A percentile compares a stretch with the other conserved stretches of the same genome.
phyloP scores from a whole-genome alignment of 495 filamentous ascomycete genomes.

The Penicillium turbatum region DNA sequence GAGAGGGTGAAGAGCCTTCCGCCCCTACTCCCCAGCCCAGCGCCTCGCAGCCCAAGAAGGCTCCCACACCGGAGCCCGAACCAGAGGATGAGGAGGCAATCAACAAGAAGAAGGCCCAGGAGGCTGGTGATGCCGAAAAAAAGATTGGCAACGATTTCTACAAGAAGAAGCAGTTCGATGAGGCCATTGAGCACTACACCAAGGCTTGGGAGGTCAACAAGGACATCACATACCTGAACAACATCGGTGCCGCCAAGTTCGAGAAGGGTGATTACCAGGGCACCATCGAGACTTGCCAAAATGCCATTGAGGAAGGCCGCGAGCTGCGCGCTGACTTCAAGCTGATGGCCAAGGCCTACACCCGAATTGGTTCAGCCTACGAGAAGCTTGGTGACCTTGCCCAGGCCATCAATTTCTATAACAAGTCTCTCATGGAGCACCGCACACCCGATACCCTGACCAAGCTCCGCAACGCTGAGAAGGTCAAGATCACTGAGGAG shows the following conservation, averaged over 20 bases:
- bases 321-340: constrained; percentile 91
- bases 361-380: constrained; percentile 83
- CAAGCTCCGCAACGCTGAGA: constrained; percentile 92
- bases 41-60: constrained; percentile 49
- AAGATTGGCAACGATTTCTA: constrained; percentile 89
- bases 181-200: constrained; percentile 89
- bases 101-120: constrained; percentile 84
- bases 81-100: constrained; percentile 73
- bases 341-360: constrained; percentile 89
- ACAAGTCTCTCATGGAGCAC: constrained; percentile 92
- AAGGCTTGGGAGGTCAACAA: constrained; percentile 94
- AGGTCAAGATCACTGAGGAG: constrained; percentile 72
- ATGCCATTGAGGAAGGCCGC: constrained; percentile 84
- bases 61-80: constrained; percentile 59
- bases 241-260: constrained; percentile 88
- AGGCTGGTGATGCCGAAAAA: constrained; percentile 92
- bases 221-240: constrained; percentile 97
- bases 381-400: constrained; percentile 80
- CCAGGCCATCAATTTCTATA: constrained; percentile 83
- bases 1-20: constrained; percentile 53
- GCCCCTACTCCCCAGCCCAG: constrained; percentile 67
- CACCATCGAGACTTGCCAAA: constrained; percentile 78
- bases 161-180: constrained; percentile 95
- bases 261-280: constrained; percentile 92
- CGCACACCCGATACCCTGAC: constrained; percentile 89